Percentiles rank a stretch among this genome's conserved stretches.
These are phyloP conservation scores for Galerina marginata DNA, from an alignment of 768 basidiomycete genomes.

Conservation along the genomic window DNA sequence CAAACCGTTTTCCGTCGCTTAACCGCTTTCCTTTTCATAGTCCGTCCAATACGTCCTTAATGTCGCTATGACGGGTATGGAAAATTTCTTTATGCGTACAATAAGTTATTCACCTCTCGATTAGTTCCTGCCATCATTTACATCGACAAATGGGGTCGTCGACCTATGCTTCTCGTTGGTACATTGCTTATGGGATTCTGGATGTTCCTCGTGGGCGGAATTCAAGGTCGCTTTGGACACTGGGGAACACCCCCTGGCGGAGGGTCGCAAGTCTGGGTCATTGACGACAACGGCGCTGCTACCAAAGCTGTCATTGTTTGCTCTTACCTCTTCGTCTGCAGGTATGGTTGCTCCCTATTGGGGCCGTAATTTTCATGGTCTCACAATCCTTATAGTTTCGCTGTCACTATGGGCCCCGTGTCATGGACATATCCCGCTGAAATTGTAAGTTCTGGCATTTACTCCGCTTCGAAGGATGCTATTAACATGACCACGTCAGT, in stretches of 20 bases:
- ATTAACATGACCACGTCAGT: conserved; percentile 31
- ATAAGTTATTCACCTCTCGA: conserved; percentile 36
- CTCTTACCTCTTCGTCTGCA: conserved; percentile 79
- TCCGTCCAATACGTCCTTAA: conserved; percentile 70
- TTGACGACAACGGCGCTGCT: conserved; percentile 54
- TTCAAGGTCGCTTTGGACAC: conserved; percentile 69
- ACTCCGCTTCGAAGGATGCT: background rate
- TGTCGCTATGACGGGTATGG: conserved; percentile 43
- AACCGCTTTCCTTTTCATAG: conserved; percentile 34
- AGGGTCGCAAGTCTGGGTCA: conserved; percentile 50
- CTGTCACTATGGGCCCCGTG: conserved; percentile 78
- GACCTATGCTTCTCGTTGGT: conserved; percentile 73
- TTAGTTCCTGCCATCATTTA: conserved; percentile 59
- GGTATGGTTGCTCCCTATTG: conserved; percentile 20
- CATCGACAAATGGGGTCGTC: conserved; percentile 81
- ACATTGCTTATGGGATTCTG: conserved; percentile 76
- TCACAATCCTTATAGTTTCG: conserved; percentile 47
- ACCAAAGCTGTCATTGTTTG: conserved; percentile 79
- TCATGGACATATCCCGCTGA: conserved; percentile 80
- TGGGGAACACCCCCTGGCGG: conserved; percentile 56
- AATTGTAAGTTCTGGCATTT: conserved; percentile 38
- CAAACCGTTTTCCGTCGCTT: background rate
- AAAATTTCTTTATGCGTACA: conserved; percentile 39
- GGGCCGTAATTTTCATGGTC: background rate
- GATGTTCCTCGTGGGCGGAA: conserved; percentile 77